A percentile compares a stretch with the other conserved stretches of the same genome.
These are phyloP conservation scores for Agrostemma githago DNA, from an alignment of 148 eudicot species.

Conservation along the genomic window DNA sequence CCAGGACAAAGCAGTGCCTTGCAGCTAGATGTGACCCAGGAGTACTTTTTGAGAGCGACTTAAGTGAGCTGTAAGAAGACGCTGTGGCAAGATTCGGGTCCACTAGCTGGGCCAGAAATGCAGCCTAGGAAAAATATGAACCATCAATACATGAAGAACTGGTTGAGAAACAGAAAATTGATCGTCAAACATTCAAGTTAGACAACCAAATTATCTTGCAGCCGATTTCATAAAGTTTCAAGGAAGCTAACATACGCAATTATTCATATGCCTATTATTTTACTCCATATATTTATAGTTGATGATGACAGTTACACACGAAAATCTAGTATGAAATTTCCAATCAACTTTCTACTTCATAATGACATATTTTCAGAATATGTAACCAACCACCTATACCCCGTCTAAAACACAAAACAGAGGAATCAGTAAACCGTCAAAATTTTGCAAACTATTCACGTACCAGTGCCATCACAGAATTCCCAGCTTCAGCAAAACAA, in stretches of 20 bases:
- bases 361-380: not conserved
- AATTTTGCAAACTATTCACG: conserved; percentile 18
- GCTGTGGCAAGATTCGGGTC: conserved; percentile 65
- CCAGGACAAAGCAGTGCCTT: conserved; percentile 80
- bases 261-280: not conserved
- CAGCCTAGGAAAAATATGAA: conserved; percentile 48
- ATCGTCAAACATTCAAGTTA: not conserved
- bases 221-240: not conserved
- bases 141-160: conserved; percentile 9
- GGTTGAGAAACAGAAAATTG: not conserved
- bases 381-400: not conserved
- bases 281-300: too few species aligned
- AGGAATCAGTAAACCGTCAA: not conserved
- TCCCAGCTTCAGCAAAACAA: conserved; percentile 88
- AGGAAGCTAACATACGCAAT: not conserved
- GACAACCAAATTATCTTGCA: not conserved
- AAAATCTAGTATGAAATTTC: not conserved
- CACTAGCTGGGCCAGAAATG: conserved; percentile 63
- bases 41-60: conserved; percentile 45
- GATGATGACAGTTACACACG: not conserved
- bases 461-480: conserved; percentile 96
- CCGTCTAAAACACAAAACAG: not conserved
- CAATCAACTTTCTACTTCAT: not conserved
- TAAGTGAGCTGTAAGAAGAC: conserved; percentile 47
- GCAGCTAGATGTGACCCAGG: conserved; percentile 64